Conservation (phyloP, 805 yeast species). For the Ogataea sp. region DNA sequence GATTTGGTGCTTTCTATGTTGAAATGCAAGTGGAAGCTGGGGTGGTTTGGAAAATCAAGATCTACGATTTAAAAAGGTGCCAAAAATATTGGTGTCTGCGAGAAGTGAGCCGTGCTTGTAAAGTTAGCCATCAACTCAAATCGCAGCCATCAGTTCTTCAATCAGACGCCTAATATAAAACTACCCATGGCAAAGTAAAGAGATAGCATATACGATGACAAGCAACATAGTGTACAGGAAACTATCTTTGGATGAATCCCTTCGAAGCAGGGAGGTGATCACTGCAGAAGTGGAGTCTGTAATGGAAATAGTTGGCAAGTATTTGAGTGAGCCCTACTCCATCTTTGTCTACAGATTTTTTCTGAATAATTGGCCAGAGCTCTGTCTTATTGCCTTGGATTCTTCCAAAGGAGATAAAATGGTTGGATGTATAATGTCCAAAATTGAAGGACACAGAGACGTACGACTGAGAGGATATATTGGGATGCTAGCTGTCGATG, state of each 20-base stretch:
- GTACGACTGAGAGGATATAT: conserved; percentile 82
- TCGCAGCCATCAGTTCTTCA: too few relatives aligned
- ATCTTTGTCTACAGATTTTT: conserved; percentile 88
- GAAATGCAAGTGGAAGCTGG: too few relatives aligned
- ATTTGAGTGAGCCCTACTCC: conserved; percentile 91
- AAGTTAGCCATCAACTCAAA: too few relatives aligned
- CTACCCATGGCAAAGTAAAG: too few relatives aligned
- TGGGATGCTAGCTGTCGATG: conserved; percentile 89
- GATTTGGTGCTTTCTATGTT: too few relatives aligned
- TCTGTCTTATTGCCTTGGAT: conserved; percentile 58
- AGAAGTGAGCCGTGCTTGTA: too few relatives aligned
- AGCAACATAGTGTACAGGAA: conserved; percentile 13
- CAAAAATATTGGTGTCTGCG: too few relatives aligned
- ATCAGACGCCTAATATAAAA: too few relatives aligned
- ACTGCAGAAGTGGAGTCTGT: conserved; percentile 40
- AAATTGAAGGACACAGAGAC: conserved; percentile 67
- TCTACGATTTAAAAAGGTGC: too few relatives aligned
- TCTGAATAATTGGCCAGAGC: conserved; percentile 82
- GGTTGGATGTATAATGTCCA: conserved; percentile 82
- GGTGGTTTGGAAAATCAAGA: too few relatives aligned
- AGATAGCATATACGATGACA: too few relatives aligned
- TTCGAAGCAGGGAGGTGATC: conserved; percentile 8
- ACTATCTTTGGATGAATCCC: conserved; percentile 13
- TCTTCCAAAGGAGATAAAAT: conserved; percentile 23
- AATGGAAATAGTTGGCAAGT: conserved; percentile 53